phyloP scores from a whole-genome alignment of 2,329 filamentous ascomycete species.

The Talaromyces verruculosus region DNA sequence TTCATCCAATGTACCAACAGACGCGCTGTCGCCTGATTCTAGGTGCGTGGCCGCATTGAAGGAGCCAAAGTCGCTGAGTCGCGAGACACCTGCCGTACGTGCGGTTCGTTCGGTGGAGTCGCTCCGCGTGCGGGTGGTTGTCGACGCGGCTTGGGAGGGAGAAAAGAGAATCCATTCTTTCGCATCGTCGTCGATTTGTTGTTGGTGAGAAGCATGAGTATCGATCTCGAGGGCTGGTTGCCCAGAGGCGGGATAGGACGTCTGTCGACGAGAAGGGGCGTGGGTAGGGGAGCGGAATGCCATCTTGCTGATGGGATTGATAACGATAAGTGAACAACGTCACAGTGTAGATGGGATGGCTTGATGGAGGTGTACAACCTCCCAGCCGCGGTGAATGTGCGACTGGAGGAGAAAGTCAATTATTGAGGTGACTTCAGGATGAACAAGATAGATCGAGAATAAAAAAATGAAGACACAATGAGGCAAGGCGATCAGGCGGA shows the following conservation, averaged over 20 bases:
- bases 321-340: constrained; percentile 12
- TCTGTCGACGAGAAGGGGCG: constrained; percentile 33
- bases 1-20: constrained; percentile 43
- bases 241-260: constrained; percentile 34
- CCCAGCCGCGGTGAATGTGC: constrained; percentile 2
- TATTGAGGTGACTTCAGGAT: not conserved
- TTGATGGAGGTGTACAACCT: not conserved
- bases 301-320: constrained; percentile 27
- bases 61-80: constrained; percentile 77
- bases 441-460: not conserved
- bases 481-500: constrained; percentile 12
- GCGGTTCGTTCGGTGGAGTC: constrained; percentile 63
- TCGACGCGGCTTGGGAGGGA: constrained; percentile 64
- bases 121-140: constrained; percentile 65
- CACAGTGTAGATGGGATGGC: not conserved
- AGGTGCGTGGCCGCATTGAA: constrained; percentile 61
- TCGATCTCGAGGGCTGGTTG: constrained; percentile 9
- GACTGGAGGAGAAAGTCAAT: constrained; percentile 11
- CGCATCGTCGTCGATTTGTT: constrained; percentile 61
- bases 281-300: constrained; percentile 42
- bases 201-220: constrained; percentile 17
- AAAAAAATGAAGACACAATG: not conserved
- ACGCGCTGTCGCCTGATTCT: constrained; percentile 50
- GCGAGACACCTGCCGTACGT: constrained; percentile 69
- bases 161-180: constrained; percentile 98